Evolutionary conservation across 805 yeast species (phyloP), one percentile per base, ranked within the genome.

Genomic region (Candida loeiensis): DNA sequence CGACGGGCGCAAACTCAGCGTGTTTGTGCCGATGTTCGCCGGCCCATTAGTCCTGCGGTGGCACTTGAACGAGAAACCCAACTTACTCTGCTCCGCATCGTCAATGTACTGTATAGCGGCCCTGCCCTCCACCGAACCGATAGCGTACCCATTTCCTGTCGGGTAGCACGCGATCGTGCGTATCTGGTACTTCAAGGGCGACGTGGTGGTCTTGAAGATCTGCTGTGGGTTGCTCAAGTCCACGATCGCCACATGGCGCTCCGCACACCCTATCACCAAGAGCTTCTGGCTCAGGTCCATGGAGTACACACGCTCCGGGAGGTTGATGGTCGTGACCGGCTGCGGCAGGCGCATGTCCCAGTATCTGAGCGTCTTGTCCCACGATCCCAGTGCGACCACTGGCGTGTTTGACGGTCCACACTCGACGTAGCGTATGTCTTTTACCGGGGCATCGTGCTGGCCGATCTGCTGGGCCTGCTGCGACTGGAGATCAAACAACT

Each of bases 61-160:
- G 63, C 99, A 93, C 59, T 87, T 86, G 76, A 93, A 93, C 4
- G 96, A 82, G 60, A 91, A 93, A 2, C 93, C 93, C 25, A 60
- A 59, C 50, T 78, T 75, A 41, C 73, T 72, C 55, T 84, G 95
- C 51, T 84, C 88, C 38, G 72, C 73, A 17, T 87, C 96, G 53
- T 86, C 95, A 40, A 91, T 79, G 59, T 90, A 93, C 58, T 88
- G 95, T 51, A 93, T 81, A 11, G 95, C 95, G 65, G 98, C 88
- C 49, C 99, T 76, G 24, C 98, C 98, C 65, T 93, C 99, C 34
- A 91, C 79, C 5, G 95, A 83, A 4, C 96, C 98, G 36, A 93
- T 65, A 1, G 96, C 96, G 63, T 76, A 93, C 7, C 98, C 97
- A 54, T 85, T 82, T 9, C 95, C 98, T 47, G 79, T 82, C n/a